Evolutionary conservation across 2,329 filamentous ascomycete species (phyloP).

Genomic region (Ceratocystis variospora): DNA sequence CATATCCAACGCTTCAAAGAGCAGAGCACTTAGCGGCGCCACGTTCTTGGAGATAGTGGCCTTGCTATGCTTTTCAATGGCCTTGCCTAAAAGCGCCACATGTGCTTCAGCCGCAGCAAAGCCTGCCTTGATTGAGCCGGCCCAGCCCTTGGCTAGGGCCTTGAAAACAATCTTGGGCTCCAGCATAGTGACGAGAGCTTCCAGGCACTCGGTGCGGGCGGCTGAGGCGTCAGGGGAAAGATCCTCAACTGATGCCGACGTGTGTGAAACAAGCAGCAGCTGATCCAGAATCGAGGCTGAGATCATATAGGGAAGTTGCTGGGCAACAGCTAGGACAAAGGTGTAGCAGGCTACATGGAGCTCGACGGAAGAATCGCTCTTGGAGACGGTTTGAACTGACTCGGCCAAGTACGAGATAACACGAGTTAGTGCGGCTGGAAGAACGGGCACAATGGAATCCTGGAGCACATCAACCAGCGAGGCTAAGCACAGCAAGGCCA

Average conservation of each 20-base stretch:
- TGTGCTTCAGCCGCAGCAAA: conserved; percentile 52
- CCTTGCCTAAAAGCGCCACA: conserved; percentile 53
- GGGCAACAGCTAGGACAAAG: conserved; percentile 63
- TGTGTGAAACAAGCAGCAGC: conserved; percentile 57
- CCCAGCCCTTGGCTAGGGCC: conserved; percentile 61
- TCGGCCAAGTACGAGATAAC: conserved; percentile 56
- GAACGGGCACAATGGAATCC: conserved; percentile 69
- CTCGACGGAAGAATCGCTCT: conserved; percentile 41
- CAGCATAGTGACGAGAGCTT: conserved; percentile 61
- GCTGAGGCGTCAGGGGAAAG: conserved; percentile 50
- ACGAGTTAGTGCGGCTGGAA: conserved; percentile 61
- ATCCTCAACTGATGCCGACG: conserved; percentile 46
- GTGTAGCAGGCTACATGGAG: conserved; percentile 74
- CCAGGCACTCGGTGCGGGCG: conserved; percentile 54
- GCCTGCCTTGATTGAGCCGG: conserved; percentile 46
- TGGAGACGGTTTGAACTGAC: conserved; percentile 36
- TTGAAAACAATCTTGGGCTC: conserved; percentile 63
- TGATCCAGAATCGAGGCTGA: conserved; percentile 59
- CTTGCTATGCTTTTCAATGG: conserved; percentile 68
- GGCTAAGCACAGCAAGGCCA: conserved; percentile 78
- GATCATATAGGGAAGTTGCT: conserved; percentile 81
- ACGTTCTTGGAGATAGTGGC: conserved; percentile 63
- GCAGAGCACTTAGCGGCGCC: conserved; percentile 49
- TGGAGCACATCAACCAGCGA: conserved; percentile 80
- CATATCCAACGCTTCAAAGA: conserved; percentile 49